Evolutionary conservation across 768 basidiomycete species (phyloP).

Genomic region (Cystobasidium tubakii): DNA sequence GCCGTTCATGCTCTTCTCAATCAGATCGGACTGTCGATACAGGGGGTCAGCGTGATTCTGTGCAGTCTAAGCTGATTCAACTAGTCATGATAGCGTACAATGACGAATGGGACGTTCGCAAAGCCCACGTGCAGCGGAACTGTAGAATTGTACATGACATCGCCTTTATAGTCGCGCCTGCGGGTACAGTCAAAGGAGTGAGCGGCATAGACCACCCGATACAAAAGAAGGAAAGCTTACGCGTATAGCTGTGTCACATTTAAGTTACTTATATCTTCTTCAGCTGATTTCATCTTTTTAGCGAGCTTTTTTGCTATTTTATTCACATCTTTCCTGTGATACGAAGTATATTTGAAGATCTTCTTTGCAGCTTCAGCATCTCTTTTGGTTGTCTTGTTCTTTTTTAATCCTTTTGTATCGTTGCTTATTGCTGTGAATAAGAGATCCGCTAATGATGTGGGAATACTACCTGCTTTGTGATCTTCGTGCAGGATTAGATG

Average conservation of each 20-base stretch:
- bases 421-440: conserved; percentile 24
- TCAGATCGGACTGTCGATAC: neutral
- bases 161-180: conserved; percentile 36
- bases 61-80: too few relatives aligned
- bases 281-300: neutral
- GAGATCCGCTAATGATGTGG: conserved; percentile 21
- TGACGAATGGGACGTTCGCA: conserved; percentile 8
- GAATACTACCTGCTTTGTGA: neutral
- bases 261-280: conserved; percentile 12
- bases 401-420: conserved; percentile 33
- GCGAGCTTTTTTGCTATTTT: conserved; percentile 16
- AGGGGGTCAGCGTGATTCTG: too few relatives aligned
- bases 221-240: neutral
- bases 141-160: conserved; percentile 30
- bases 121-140: conserved; percentile 9
- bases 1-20: neutral
- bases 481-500: conserved; percentile 13
- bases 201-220: neutral
- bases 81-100: too few relatives aligned
- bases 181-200: neutral
- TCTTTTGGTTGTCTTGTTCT: neutral
- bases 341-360: conserved; percentile 20
- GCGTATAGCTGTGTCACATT: conserved; percentile 14
- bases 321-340: neutral
- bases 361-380: conserved; percentile 14